A percentile compares a stretch with the other conserved stretches of the same genome.
phyloP scores from a whole-genome alignment of 306 rosid species.

The Rosa persica region DNA sequence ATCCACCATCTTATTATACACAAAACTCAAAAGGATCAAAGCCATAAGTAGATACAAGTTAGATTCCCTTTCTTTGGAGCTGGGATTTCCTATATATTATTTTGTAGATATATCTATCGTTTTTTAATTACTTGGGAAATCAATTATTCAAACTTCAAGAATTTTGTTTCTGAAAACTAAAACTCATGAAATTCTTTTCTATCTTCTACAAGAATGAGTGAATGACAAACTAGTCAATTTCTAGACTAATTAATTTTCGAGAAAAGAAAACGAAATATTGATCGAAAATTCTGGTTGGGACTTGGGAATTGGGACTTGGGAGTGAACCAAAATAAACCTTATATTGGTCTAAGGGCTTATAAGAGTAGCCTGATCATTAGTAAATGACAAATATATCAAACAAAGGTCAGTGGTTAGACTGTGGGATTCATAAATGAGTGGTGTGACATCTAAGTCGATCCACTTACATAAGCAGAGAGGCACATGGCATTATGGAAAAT shows the following conservation, averaged over 20 bases:
- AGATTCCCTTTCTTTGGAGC: background rate
- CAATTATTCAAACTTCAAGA: background rate
- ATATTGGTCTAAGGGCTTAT: background rate
- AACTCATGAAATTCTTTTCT: too few species aligned
- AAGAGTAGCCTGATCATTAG: background rate
- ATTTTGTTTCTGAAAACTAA: too few species aligned
- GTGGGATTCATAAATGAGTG: too few species aligned
- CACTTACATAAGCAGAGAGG: background rate
- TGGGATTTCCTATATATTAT: background rate
- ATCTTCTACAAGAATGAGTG: too few species aligned
- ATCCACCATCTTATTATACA: background rate
- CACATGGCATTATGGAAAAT: background rate
- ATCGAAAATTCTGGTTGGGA: background rate
- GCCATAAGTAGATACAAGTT: background rate
- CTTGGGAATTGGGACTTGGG: background rate
- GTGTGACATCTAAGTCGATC: background rate
- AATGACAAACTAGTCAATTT: too few species aligned
- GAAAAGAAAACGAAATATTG: too few species aligned
- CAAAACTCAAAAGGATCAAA: background rate
- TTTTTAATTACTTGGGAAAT: background rate
- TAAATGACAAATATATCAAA: slow-evolving; percentile 1
- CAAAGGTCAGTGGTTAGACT: background rate
- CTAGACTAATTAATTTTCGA: too few species aligned
- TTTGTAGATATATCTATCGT: background rate
- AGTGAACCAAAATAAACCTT: background rate